Evolutionary conservation across 2,329 filamentous ascomycete species (phyloP), one percentile per base, ranked within the genome.

Genomic region (Sporothrix curviconia): DNA sequence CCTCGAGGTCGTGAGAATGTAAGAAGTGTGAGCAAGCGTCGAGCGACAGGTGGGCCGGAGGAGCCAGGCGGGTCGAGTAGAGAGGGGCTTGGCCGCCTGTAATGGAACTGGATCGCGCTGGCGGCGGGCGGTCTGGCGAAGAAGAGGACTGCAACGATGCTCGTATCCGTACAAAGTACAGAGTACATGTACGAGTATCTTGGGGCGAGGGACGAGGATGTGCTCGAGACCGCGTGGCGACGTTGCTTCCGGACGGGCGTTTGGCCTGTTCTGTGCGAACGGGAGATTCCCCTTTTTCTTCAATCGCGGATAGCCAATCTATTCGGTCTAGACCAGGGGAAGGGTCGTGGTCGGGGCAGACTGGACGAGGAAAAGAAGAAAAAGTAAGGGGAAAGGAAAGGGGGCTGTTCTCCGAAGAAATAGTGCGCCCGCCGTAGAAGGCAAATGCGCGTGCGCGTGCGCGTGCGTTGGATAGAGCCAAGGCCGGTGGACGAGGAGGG

Each of bases 211-310:
- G 5, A 51, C 22, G 34, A 51, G 34, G 34, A 12, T 39, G 37
- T 28, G 37, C 17, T 46, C 30, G 40, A 22, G 52, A 28, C 22
- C 52, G 52, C 52, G 52, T 46, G 52, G 52, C 52, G 52, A 46
- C 52, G 52, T 46, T 44, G 52, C 52, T 36, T 55, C 28, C 19
- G 52, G 39, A 28, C 39, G 17, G 37, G 24, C 30, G 50, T 30
- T 53, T 53, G 47, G 46, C 46, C 19, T 51, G 19, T 25, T 39
- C 4, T 19, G 50, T 42, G 17, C 51, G 19, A 24, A 44, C 28
- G 39, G 51, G n/a, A 42, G 17, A 42, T 42, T 19, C 25, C 37
- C 25, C n/a, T 43, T 54, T 34, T 54, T n/a, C n/a, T n/a, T 51
- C 49, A 34, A 51, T 34, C 39, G 51, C 17, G 17, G 30, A 37